These are phyloP conservation scores for Starmerella geochares DNA, from an alignment of 805 yeast species.

Conservation along the genomic window DNA sequence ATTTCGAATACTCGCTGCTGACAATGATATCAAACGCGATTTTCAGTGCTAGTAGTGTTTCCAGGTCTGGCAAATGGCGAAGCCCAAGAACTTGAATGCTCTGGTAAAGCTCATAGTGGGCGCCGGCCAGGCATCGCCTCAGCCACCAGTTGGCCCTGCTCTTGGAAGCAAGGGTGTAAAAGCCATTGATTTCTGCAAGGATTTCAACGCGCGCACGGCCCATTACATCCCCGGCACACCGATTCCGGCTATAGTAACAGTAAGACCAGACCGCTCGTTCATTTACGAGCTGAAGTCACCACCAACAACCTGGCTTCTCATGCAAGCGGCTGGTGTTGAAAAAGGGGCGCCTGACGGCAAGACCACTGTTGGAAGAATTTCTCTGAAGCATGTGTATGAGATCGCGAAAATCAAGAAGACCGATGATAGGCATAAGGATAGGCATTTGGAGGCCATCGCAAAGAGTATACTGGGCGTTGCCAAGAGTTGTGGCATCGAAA, in stretches of 20 bases:
- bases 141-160: slow-evolving; percentile 99
- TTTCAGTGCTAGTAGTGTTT: not conserved
- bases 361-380: slow-evolving; percentile 48
- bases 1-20: not conserved
- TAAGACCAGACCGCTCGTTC: slow-evolving; percentile 87
- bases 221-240: slow-evolving; percentile 78
- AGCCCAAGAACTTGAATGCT: slow-evolving; percentile 41
- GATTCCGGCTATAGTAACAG: slow-evolving; percentile 72
- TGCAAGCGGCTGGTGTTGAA: slow-evolving; percentile 67
- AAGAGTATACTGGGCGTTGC: slow-evolving; percentile 83
- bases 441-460: slow-evolving; percentile 64
- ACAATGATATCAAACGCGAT: not conserved
- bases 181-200: slow-evolving; percentile 96
- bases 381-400: slow-evolving; percentile 85
- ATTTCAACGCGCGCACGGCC: slow-evolving; percentile 94
- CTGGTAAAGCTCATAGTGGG: slow-evolving; percentile 84
- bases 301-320: slow-evolving; percentile 74
- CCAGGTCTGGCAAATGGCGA: slow-evolving; percentile 27
- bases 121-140: slow-evolving; percentile 96
- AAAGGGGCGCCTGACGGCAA: slow-evolving; percentile 63
- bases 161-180: slow-evolving; percentile 97
- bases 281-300: slow-evolving; percentile 82
- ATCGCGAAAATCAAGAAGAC: slow-evolving; percentile 85
- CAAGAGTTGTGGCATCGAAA: slow-evolving; percentile 75
- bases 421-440: slow-evolving; percentile 64